Conservation (phyloP, 2,329 filamentous ascomycete species). For the Paecilomyces dactylethromorphus region DNA sequence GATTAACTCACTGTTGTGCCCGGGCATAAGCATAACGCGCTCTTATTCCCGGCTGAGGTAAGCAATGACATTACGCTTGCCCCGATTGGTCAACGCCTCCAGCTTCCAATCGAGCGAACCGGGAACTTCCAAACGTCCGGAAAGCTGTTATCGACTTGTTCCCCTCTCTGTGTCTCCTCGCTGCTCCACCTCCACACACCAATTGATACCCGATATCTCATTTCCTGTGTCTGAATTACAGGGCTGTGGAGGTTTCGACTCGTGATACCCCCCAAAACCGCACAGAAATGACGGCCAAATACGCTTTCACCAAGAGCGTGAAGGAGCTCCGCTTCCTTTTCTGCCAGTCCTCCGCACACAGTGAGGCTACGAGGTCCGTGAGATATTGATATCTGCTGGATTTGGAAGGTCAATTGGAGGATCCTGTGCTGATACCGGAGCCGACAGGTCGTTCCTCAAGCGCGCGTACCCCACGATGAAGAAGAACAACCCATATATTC, state of each 20-base stretch:
- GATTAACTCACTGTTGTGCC: not conserved
- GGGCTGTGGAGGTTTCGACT: not conserved
- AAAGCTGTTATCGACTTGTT: not conserved
- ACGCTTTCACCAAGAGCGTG: slow-evolving; percentile 79
- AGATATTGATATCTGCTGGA: not conserved
- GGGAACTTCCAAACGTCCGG: not conserved
- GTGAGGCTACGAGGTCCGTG: slow-evolving; percentile 76
- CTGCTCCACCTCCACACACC: not conserved
- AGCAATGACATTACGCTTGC: not conserved
- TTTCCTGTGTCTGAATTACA: not conserved
- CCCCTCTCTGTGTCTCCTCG: not conserved
- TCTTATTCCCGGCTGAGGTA: not conserved
- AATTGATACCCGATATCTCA: slow-evolving; percentile 3
- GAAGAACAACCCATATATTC: slow-evolving; percentile 91
- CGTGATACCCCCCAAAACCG: slow-evolving; percentile 7
- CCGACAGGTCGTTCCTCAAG: slow-evolving; percentile 72
- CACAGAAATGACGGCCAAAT: slow-evolving; percentile 75
- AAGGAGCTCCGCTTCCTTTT: slow-evolving; percentile 97
- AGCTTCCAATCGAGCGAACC: not conserved
- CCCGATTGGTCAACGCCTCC: not conserved
- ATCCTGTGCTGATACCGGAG: not conserved
- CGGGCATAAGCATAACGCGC: not conserved
- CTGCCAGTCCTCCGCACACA: slow-evolving; percentile 89
- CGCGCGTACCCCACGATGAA: slow-evolving; percentile 97
- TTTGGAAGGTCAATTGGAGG: not conserved